Percentiles rank a stretch among this genome's conserved stretches.
phyloP scores from a whole-genome alignment of 306 rosid genomes.

The Castanopsis chinensis region DNA sequence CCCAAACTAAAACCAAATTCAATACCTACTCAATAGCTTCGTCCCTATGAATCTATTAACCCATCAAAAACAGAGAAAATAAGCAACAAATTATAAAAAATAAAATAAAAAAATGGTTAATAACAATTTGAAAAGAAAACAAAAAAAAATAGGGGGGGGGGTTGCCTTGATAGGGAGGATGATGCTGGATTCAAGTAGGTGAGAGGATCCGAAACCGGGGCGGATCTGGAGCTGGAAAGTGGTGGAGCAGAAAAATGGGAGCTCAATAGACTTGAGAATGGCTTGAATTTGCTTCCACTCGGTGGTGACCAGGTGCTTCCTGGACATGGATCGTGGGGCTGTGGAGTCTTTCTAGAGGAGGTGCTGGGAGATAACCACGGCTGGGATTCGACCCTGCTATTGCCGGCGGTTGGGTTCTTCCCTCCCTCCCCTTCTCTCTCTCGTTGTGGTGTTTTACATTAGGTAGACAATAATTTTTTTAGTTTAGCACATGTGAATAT shows the following conservation, averaged over 20 bases:
- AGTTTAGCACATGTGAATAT: no score
- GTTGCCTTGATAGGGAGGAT: constrained; percentile 84
- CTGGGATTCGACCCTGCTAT: constrained; percentile 76
- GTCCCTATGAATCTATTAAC: constrained; percentile 63
- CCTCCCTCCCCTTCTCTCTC: no score
- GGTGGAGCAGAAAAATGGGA: constrained; percentile 72
- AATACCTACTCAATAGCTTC: constrained; percentile 22
- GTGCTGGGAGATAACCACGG: constrained; percentile 68
- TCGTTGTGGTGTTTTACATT: no score
- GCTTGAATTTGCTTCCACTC: constrained; percentile 84
- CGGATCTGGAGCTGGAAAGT: constrained; percentile 86
- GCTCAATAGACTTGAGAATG: constrained; percentile 52
- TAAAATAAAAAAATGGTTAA: background rate
- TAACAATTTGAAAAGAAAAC: background rate
- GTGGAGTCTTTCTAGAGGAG: constrained; percentile 31
- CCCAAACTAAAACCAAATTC: no score
- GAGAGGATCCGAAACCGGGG: constrained; percentile 89
- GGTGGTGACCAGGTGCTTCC: constrained; percentile 69
- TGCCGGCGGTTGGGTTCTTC: no score
- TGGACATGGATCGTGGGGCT: constrained; percentile 24
- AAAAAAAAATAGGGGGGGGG: background rate
- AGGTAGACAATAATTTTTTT: no score
- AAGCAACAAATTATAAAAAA: background rate
- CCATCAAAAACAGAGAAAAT: background rate
- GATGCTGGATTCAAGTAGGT: constrained; percentile 64